Conservation (phyloP, 148 eudicot species). For the Polygonum maritimum region DNA sequence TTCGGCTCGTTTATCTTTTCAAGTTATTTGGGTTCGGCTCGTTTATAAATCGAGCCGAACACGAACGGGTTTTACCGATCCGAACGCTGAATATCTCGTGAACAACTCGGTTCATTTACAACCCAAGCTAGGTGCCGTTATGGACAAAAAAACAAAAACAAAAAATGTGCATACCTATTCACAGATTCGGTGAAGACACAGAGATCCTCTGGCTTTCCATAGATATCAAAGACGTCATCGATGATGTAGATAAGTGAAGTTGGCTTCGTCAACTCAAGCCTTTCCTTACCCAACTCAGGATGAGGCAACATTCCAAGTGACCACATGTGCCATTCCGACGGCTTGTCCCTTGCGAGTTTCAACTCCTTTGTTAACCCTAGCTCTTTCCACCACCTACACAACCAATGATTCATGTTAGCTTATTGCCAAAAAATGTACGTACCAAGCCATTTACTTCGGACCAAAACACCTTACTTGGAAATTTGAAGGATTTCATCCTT, state of each 20-base stretch:
- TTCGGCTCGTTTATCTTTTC: no score
- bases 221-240: constrained; percentile 8
- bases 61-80: no score
- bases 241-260: constrained; percentile 5
- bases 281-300: constrained; percentile 20
- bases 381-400: constrained; percentile 10
- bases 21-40: no score
- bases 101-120: no score
- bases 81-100: no score
- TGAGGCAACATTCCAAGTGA: constrained; percentile 31
- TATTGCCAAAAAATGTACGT: background rate
- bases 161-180: background rate
- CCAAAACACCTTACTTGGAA: background rate
- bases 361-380: constrained; percentile 16
- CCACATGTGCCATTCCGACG: constrained; percentile 46
- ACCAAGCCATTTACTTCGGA: background rate
- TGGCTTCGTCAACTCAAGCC: constrained; percentile 2
- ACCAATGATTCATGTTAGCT: background rate
- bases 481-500: background rate
- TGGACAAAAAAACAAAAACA: no score
- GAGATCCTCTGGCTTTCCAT: background rate
- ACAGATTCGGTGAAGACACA: constrained; percentile 1
- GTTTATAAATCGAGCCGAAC: no score
- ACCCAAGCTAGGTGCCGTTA: no score
- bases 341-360: constrained; percentile 32